phyloP scores from a whole-genome alignment of 306 rosid genomes.

The Ormosia emarginata region DNA sequence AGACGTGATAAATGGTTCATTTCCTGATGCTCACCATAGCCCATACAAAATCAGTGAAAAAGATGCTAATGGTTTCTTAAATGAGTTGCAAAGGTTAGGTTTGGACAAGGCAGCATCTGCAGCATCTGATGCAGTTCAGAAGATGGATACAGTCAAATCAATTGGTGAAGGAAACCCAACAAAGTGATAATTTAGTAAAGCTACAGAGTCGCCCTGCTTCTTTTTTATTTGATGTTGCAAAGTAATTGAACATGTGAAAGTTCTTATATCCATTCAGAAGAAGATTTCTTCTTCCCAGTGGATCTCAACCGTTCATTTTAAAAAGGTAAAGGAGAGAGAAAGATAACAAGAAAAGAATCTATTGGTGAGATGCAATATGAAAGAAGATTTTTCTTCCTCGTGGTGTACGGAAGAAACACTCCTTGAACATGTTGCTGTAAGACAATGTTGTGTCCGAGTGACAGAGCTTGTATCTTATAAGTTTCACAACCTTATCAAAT shows the following conservation, averaged over 20 bases:
- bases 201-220: neutral
- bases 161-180: slow-evolving; percentile 5
- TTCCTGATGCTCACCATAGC: slow-evolving; percentile 71
- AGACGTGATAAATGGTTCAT: slow-evolving; percentile 67
- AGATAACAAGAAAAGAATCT: neutral
- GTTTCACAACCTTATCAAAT: too few species aligned
- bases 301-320: too few species aligned
- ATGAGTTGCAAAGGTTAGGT: slow-evolving; percentile 66
- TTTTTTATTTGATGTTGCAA: neutral
- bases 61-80: slow-evolving; percentile 51
- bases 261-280: too few species aligned
- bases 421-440: too few species aligned
- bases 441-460: too few species aligned
- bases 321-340: neutral
- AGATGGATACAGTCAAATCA: slow-evolving; percentile 30
- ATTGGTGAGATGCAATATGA: neutral
- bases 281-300: too few species aligned
- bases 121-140: slow-evolving; percentile 60
- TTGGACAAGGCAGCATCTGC: slow-evolving; percentile 76
- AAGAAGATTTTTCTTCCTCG: neutral
- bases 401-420: neutral
- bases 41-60: slow-evolving; percentile 64
- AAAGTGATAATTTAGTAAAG: slow-evolving; percentile 19
- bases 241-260: too few species aligned
- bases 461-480: too few species aligned